These are phyloP conservation scores for Metschnikowia bowlesiae DNA, from an alignment of 805 yeast species.

Conservation along the genomic window DNA sequence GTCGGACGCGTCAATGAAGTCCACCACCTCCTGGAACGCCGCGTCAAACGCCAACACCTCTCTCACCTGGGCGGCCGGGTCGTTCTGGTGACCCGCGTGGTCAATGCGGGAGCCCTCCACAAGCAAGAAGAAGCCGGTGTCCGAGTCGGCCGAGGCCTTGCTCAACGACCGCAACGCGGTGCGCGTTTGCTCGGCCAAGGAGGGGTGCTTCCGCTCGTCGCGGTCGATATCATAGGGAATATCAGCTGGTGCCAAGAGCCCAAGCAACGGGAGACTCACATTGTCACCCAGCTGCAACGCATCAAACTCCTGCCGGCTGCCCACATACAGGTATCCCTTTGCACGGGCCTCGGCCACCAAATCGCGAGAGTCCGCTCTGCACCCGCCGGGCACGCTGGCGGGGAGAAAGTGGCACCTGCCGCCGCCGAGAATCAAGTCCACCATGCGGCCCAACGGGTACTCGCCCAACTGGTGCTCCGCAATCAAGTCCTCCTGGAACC, in stretches of 20 bases:
- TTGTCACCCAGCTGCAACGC: slow-evolving; percentile 49
- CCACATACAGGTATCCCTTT: slow-evolving; percentile 57
- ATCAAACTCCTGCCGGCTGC: slow-evolving; percentile 58
- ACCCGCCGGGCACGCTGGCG: slow-evolving; percentile 44
- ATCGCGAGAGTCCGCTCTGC: slow-evolving; percentile 68
- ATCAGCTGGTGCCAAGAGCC: slow-evolving; percentile 69
- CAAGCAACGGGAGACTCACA: slow-evolving; percentile 71
- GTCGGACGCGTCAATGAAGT: slow-evolving; percentile 63
- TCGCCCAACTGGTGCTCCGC: slow-evolving; percentile 85
- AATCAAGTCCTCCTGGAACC: slow-evolving; percentile 78
- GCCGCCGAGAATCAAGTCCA: slow-evolving; percentile 86
- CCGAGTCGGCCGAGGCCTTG: slow-evolving; percentile 65
- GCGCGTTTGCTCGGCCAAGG: slow-evolving; percentile 70
- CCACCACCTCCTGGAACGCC: slow-evolving; percentile 69
- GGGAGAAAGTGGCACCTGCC: slow-evolving; percentile 84
- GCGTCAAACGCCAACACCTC: slow-evolving; percentile 86
- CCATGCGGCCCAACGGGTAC: slow-evolving; percentile 72
- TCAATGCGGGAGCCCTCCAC: slow-evolving; percentile 93
- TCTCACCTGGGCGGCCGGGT: slow-evolving; percentile 90
- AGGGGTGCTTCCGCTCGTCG: slow-evolving; percentile 56
- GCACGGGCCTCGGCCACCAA: slow-evolving; percentile 58
- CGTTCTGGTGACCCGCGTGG: slow-evolving; percentile 93
- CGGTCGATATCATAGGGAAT: slow-evolving; percentile 86
- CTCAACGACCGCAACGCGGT: slow-evolving; percentile 69
- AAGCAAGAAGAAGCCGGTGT: slow-evolving; percentile 79